Base-by-base conservation (phyloP, 2,329 filamentous ascomycete genomes). In the Microdochium paspali region DNA sequence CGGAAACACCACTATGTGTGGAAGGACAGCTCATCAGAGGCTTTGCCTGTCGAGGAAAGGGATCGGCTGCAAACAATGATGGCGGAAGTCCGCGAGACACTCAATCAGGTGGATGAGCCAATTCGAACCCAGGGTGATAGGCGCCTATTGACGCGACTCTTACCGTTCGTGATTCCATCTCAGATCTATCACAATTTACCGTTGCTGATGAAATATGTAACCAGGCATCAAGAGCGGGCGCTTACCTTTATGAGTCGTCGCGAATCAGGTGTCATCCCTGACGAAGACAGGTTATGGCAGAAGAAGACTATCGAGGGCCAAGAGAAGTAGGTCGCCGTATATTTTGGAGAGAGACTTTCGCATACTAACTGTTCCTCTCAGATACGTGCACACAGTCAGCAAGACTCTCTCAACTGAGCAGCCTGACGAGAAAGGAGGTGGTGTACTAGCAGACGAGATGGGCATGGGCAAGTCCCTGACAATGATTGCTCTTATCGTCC, bases 381-480 rank as follows among this genome's bases (percentile, higher is more conserved):
- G 61, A 46, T 71, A 64, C 45, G 58, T 60, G 0, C 69, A 72
- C 49, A 53, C 51, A 15, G 66, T 74, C 48, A 73, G 69, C 3
- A 66, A 62, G 13, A 56, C 53, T 1, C 60, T 70, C 63, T 31
- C 49, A 1, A 18, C 24, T 1, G 46, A 50, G 1, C 50, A 4
- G 1, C 63, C 61, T 0, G 57, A 64, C 2, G 64, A 68, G 47
- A 61, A 46, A 24, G 66, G 64, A 0, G 65, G 66, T 1, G 74
- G 74, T 0, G 73, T 82, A n/a, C 54, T 81, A 2, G 77, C 77
- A 0, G 77, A 82, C 54, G 77, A 80, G 49, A 81, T 80, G 77
- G 78, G 78, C 0, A 69, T 80, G 64, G 78, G 78, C 0, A 82
- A 82, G 53, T 72, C 77, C 0, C 62, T 79, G 6, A 73, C 73